Percentiles rank a stretch among this genome's conserved stretches.
Conservation (phyloP, 148 eudicot species). For the Spergularia bocconei region DNA sequence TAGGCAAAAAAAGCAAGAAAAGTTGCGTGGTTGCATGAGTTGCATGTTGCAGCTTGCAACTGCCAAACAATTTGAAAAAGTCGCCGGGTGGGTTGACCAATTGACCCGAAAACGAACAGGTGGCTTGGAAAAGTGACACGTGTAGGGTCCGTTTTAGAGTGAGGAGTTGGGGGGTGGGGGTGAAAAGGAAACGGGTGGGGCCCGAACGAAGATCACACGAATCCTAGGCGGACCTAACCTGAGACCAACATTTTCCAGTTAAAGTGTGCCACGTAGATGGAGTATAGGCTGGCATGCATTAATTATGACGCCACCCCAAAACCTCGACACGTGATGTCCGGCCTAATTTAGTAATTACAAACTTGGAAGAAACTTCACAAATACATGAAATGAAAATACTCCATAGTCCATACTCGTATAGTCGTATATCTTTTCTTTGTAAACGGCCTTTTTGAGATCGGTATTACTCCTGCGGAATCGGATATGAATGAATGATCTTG, state of each 20-base stretch:
- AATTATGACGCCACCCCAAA: neutral
- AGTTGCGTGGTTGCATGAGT: neutral
- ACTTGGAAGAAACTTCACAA: too few species aligned
- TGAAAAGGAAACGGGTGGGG: constrained; percentile 6
- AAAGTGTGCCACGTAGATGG: constrained; percentile 1
- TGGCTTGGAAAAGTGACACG: constrained; percentile 14
- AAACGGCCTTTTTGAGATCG: too few species aligned
- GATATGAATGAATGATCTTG: too few species aligned
- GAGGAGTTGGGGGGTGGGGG: constrained; percentile 1
- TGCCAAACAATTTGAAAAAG: neutral
- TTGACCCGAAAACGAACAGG: constrained; percentile 13
- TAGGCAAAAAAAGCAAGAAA: neutral
- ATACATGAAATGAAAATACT: too few species aligned
- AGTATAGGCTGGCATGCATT: constrained; percentile 13
- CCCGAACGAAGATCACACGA: constrained; percentile 25
- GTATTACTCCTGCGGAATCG: too few species aligned
- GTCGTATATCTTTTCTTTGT: too few species aligned
- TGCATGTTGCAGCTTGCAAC: constrained; percentile 16
- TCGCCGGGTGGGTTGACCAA: constrained; percentile 2
- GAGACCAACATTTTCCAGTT: constrained; percentile 18
- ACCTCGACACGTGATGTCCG: constrained; percentile 3
- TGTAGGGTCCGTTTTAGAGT: constrained; percentile 12
- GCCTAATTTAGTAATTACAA: too few species aligned
- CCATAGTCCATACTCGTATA: too few species aligned
- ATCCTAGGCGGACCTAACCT: constrained; percentile 31